Base-by-base conservation (phyloP, 306 rosid species). In the Luffa aegyptiaca region DNA sequence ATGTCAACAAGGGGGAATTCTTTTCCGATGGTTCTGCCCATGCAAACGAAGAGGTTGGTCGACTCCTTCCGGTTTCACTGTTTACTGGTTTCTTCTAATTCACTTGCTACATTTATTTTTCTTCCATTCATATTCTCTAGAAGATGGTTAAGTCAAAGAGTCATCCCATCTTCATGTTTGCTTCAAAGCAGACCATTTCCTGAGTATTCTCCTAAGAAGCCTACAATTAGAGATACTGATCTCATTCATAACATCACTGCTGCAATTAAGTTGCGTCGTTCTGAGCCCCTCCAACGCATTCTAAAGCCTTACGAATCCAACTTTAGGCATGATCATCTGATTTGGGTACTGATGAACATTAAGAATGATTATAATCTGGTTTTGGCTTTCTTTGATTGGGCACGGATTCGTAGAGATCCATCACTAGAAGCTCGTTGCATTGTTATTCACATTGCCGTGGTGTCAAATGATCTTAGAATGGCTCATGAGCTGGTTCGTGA, bases 151-250 rank as follows among this genome's bases (percentile, higher is more conserved):
- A 86, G 52, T 77, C 75, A 64, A 36, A 77, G 35, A 77, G 35
- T 75, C 75, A 59, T 76, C 59, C 83, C 84, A 49, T 80, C 80
- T 69, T 79, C 80, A 48, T 73, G 70, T 80, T 80, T 90, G 76
- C 79, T 86, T 55, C 82, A 66, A 82, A 66, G 83, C 44, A 88
- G 98, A 79, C 93, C 95, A 21, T 93, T 93, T 76, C 98, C 98
- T 55, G 93, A 91, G 79, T 93, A 90, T 86, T 90, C 98, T 31
- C 97, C 92, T 0, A 88, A 87, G 64, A 93, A 84, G 59, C 90
- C 92, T 45, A 79, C 89, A 66, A 82, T 90, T 58, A 81, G 77
- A 48, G 97, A 93, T 83, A 62, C 89, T 26, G 90, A 93, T 72
- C 80, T 93, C 53, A 86, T 92, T 69, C 87, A 86, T 84, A 87